Percentiles rank a stretch among this genome's conserved stretches.
These are phyloP conservation scores for Eucalyptus guilfoylei DNA, from an alignment of 345 rosid species.

Conservation along the genomic window DNA sequence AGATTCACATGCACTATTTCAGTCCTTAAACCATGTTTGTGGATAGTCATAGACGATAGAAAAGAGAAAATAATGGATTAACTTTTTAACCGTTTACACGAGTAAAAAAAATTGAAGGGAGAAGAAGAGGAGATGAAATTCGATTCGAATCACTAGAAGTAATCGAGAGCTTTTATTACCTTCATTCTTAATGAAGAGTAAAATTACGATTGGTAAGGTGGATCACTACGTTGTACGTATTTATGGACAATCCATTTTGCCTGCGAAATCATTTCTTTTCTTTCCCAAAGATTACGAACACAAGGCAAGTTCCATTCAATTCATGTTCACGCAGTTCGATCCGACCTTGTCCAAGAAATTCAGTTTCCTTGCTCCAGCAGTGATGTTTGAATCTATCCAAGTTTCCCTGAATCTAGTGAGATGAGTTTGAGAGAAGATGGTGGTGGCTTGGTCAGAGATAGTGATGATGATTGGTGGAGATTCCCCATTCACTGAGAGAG, in stretches of 20 bases:
- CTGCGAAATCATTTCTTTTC: neutral
- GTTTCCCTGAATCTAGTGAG: neutral
- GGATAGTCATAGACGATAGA: neutral
- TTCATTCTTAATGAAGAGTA: neutral
- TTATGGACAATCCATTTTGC: neutral
- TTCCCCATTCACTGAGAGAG: neutral
- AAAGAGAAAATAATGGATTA: neutral
- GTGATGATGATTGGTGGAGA: neutral
- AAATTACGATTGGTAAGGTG: neutral
- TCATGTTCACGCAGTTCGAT: neutral
- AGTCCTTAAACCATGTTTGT: neutral
- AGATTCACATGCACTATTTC: neutral
- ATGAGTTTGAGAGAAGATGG: neutral
- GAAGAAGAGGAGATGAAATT: neutral
- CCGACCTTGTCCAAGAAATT: neutral
- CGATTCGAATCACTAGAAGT: neutral
- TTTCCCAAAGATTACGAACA: neutral
- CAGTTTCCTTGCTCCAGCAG: neutral
- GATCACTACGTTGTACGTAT: accelerated
- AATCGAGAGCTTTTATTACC: neutral
- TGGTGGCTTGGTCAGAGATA: neutral
- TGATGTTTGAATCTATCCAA: neutral
- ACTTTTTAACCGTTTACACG: neutral
- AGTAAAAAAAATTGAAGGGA: neutral
- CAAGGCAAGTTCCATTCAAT: neutral